Evolutionary conservation across 2,329 filamentous ascomycete genomes (phyloP).

Genomic region (Fusarium albosuccineum): DNA sequence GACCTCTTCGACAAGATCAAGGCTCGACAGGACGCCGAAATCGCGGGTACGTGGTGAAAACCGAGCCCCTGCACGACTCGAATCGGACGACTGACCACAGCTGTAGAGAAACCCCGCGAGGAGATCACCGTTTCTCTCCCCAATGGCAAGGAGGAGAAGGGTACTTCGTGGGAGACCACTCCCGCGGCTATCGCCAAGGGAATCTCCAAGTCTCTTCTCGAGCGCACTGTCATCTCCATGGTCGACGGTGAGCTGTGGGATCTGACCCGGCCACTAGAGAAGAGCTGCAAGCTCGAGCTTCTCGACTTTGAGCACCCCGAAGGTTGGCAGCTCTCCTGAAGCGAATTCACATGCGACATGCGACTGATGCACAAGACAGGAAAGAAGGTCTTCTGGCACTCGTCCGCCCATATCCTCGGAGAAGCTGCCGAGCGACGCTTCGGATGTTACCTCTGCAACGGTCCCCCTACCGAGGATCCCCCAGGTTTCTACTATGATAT

Average conservation of each 20-base stretch:
- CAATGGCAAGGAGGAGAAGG: constrained; percentile 77
- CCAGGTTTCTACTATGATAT: constrained; percentile 97
- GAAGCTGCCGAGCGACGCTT: constrained; percentile 93
- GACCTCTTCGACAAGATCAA: constrained; percentile 91
- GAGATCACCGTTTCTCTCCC: constrained; percentile 80
- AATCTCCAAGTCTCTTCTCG: constrained; percentile 87
- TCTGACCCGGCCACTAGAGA: constrained; percentile 88
- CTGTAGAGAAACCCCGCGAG: constrained; percentile 75
- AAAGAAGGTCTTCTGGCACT: constrained; percentile 98
- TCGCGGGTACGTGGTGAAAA: constrained; percentile 57
- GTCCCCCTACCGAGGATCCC: constrained; percentile 84
- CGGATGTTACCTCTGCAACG: constrained; percentile 92
- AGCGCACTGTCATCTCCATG: constrained; percentile 87
- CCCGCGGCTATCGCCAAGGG: constrained; percentile 81
- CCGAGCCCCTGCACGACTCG: constrained; percentile 5
- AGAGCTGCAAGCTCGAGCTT: constrained; percentile 85
- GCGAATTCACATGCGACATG: neutral
- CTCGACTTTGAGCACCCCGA: constrained; percentile 78
- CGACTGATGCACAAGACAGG: constrained; percentile 58
- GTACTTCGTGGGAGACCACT: constrained; percentile 92
- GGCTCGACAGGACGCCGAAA: constrained; percentile 83
- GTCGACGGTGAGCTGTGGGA: constrained; percentile 93
- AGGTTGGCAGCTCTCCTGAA: constrained; percentile 40
- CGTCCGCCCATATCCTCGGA: constrained; percentile 93
- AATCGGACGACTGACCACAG: constrained; percentile 40